Base-by-base conservation (phyloP, 768 basidiomycete species). In the Rhizopogon vinicolor region DNA sequence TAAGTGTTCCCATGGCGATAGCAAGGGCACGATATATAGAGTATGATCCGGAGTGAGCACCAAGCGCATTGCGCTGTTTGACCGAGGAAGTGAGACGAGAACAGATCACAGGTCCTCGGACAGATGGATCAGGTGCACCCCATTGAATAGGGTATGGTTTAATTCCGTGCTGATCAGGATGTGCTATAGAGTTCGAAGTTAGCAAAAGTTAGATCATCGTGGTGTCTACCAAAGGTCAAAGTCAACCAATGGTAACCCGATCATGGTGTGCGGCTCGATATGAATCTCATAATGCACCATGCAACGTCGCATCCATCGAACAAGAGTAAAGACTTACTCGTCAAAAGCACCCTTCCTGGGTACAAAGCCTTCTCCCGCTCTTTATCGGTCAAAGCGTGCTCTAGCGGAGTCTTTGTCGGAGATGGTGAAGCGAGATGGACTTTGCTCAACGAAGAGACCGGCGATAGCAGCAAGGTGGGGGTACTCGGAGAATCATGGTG, bases 111-210 rank as follows among this genome's bases (percentile, higher is more conserved):
- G 95, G 93, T 0, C 96, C 96, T 19, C 94, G 90, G 7, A 77
- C 72, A 7, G 65, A 58, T 19, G 90, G 77, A 44, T 83, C 77
- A 3, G 76, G 28, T 0, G 87, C 89, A 25, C 93, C 94, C 96
- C 96, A 98, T 25, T 75, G 72, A 18, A 98, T 77, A 0, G 85
- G 83, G 65, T 83, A 79, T 0, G 96, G 95, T 40, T 79, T 74
- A 65, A 95, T 92, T 7, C 92, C 92, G 65, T 91, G 85, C 65
- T 97, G 93, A 64, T 89, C 90, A n/a, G 95, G 93, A 68, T 97
- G 96, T 2, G 93, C 77, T 81, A 58, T 51, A 41, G 51, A 56
- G 22, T 39, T 5, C n/a, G 14, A 44, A 31, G 52, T 41, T 35
- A 45, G 58, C 40, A 44, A 31, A 54, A 50, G 45, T 37, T 55